Base-by-base conservation (phyloP, 768 basidiomycete genomes). In the Mycena haematopus region DNA sequence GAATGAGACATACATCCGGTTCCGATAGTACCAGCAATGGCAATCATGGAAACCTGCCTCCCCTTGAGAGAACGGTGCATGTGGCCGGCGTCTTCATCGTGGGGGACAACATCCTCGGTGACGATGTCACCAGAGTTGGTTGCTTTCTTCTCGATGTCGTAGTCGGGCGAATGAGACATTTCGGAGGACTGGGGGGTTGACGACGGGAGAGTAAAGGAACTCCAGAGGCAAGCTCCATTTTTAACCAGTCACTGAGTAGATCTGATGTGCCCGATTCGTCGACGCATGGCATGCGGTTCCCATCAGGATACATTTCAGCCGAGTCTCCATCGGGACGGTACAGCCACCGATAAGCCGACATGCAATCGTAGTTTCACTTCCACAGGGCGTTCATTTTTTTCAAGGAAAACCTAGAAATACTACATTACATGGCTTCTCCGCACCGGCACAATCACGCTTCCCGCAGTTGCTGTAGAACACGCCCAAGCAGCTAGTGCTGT, bases 1-100 rank as follows among this genome's bases (percentile, higher is more conserved):
- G 17, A 42, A 11, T 27, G 29, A 9, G 17, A 25, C 62, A n/a
- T 54, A 63, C 62, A 3, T 77, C 81, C 80, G 6, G 79, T 80
- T 14, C 80, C 79, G 53, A 79, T 75, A 29, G 63, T 62, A 21
- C 63, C 66, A 6, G 66, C 33, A 31, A 65, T 65, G 47, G 59
- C 64, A 44, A 76, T 77, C 75, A 76, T 76, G 52, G 76, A 73
- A 6, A 76, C 66, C 65, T 76, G 75, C 7, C 75, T 67, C 42
- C 72, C 74, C 64, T 76, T 73, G 2, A 76, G 67, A 52, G 74
- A 64, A 14, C 75, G 75, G 10, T 66, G 65, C 65, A 66, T 66
- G 61, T 66, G 65, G 52, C 65, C 65, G 5, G 24, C 31, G 1
- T 52, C 53, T 40, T 59, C 65, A 21, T 56, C 65, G 15, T 22